Conservation (phyloP, 2,329 filamentous ascomycete species). For the Xylariaceae sp. region DNA sequence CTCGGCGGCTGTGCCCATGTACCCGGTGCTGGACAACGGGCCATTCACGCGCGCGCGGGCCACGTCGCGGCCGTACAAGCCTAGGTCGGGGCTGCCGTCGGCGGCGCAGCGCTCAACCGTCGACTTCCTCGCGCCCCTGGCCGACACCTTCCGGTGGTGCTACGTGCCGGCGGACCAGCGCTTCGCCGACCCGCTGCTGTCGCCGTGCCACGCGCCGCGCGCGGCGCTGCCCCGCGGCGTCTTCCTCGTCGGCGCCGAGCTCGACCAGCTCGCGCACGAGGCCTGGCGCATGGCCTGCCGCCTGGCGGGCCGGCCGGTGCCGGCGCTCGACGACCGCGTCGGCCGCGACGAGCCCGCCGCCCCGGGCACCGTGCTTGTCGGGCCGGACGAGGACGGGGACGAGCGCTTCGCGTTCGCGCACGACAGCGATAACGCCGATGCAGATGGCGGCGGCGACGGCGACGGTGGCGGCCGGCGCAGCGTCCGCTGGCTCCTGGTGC, state of each 20-base stretch:
- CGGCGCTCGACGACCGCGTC: conserved; percentile 18
- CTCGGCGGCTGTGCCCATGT: conserved; percentile 26
- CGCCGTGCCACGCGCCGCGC: conserved; percentile 26
- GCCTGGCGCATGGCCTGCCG: conserved; percentile 29
- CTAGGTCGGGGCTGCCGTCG: conserved; percentile 17
- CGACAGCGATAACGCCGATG: background rate
- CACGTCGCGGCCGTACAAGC: conserved; percentile 29
- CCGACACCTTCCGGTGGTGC: conserved; percentile 31
- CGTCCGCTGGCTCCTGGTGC: conserved; percentile 34
- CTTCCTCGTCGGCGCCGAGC: conserved; percentile 36
- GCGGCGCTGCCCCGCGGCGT: conserved; percentile 32
- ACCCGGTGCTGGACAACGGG: conserved; percentile 35
- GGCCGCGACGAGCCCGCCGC: conserved; percentile 17
- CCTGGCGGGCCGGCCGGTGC: conserved; percentile 25
- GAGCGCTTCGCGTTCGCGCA: conserved; percentile 30
- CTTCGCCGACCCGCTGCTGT: conserved; percentile 32
- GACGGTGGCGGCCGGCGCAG: conserved; percentile 17
- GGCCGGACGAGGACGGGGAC: conserved; percentile 26
- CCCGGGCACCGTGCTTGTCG: conserved; percentile 13
- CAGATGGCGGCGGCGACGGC: conserved; percentile 6
- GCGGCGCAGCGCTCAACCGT: conserved; percentile 13
- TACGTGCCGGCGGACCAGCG: conserved; percentile 30
- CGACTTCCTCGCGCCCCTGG: conserved; percentile 22
- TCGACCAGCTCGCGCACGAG: conserved; percentile 39
- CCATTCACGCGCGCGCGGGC: conserved; percentile 22